Conservation (phyloP, 148 eudicot genomes). For the Bassia scoparia region DNA sequence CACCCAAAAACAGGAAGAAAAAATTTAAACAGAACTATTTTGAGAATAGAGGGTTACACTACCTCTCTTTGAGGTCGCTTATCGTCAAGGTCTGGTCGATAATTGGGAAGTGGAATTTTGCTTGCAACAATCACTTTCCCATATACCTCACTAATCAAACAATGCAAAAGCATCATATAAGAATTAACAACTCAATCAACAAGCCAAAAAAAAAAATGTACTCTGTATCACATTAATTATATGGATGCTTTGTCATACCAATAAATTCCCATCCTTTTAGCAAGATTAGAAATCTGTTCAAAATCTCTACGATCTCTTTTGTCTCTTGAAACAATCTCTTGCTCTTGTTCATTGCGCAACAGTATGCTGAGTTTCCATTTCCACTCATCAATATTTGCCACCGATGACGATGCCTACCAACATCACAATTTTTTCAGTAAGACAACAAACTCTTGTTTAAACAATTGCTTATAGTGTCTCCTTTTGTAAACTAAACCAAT, state of each 20-base stretch:
- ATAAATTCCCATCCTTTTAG: conserved; percentile 85
- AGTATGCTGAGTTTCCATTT: conserved; percentile 95
- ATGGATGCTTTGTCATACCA: conserved; percentile 46
- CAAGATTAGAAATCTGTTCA: conserved; percentile 90
- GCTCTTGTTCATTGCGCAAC: conserved; percentile 68
- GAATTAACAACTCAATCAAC: background rate
- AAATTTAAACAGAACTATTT: background rate
- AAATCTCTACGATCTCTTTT: conserved; percentile 88
- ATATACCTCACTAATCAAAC: conserved; percentile 57
- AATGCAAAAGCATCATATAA: conserved; percentile 10
- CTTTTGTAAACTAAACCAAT: background rate
- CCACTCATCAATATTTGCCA: conserved; percentile 97
- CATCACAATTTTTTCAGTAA: background rate
- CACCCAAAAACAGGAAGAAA: background rate
- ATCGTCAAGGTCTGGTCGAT: conserved; percentile 98
- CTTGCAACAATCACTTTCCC: conserved; percentile 95
- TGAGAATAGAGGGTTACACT: conserved; percentile 14
- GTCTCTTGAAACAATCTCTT: conserved; percentile 84
- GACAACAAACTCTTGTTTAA: background rate
- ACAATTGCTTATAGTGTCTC: background rate
- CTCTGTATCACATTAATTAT: background rate
- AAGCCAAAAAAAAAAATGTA: background rate
- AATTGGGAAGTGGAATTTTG: conserved; percentile 96
- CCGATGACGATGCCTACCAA: conserved; percentile 84
- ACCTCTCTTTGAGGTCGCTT: conserved; percentile 99